phyloP scores from a whole-genome alignment of 2,329 filamentous ascomycete species.

The Cytospora leucostoma region DNA sequence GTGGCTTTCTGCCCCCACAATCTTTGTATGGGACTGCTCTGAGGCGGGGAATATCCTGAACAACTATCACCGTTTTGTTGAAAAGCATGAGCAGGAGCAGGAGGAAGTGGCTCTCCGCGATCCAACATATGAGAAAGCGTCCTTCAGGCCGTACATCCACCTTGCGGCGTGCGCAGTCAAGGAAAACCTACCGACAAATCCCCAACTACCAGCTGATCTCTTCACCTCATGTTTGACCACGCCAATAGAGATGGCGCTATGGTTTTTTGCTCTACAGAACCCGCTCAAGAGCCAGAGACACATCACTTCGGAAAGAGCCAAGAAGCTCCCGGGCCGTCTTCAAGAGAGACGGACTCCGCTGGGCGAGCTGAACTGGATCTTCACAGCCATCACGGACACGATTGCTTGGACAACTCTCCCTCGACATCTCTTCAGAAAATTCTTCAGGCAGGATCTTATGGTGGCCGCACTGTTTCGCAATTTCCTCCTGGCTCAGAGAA shows the following conservation, averaged over 20 bases:
- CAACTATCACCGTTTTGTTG: slow-evolving; percentile 91
- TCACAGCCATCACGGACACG: slow-evolving; percentile 97
- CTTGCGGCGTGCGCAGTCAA: slow-evolving; percentile 87
- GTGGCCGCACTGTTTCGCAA: slow-evolving; percentile 97
- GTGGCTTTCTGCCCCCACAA: slow-evolving; percentile 92
- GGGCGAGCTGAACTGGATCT: slow-evolving; percentile 98
- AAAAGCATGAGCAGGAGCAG: slow-evolving; percentile 92
- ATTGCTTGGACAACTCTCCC: slow-evolving; percentile 97
- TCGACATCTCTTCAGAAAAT: slow-evolving; percentile 88
- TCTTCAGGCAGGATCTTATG: slow-evolving; percentile 97
- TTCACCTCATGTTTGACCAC: slow-evolving; percentile 97
- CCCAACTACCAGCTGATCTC: slow-evolving; percentile 86
- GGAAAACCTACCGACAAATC: slow-evolving; percentile 93
- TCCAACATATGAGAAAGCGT: slow-evolving; percentile 79
- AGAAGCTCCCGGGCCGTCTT: slow-evolving; percentile 85
- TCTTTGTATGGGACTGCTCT: slow-evolving; percentile 98
- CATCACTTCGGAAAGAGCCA: slow-evolving; percentile 78
- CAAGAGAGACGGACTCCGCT: slow-evolving; percentile 92
- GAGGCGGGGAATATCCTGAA: slow-evolving; percentile 93
- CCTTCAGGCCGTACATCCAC: slow-evolving; percentile 73
- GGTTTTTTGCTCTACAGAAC: slow-evolving; percentile 95
- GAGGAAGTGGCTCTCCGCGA: slow-evolving; percentile 74
- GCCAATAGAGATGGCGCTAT: slow-evolving; percentile 94
- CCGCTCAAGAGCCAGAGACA: slow-evolving; percentile 62
- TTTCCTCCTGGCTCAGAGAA: slow-evolving; percentile 88